Conservation (phyloP, 208 protist genomes). For the Zelonia costaricensis region DNA sequence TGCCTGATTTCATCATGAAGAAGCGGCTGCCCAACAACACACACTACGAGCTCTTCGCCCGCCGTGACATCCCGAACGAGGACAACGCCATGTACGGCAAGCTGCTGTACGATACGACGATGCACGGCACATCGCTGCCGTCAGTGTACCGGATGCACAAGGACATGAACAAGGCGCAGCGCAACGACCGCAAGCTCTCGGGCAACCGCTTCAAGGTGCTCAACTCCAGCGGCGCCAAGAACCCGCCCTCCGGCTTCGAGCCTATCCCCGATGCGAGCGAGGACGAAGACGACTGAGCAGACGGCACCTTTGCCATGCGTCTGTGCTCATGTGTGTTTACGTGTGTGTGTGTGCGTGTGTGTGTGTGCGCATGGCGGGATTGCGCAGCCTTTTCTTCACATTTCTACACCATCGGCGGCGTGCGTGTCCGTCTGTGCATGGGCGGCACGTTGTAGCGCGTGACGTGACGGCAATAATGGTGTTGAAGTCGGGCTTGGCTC, state of each 20-base stretch:
- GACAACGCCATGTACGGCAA: conserved; percentile 93
- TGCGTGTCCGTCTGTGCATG: too few species aligned
- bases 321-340: too few species aligned
- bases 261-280: conserved; percentile 76
- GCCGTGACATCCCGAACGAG: conserved; percentile 86
- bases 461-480: too few species aligned
- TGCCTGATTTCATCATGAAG: conserved; percentile 89
- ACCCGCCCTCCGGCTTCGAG: conserved; percentile 79
- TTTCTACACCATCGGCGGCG: too few species aligned
- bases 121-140: conserved; percentile 86
- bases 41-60: conserved; percentile 89
- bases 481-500: too few species aligned
- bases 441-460: too few species aligned
- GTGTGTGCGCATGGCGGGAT: too few species aligned
- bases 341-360: too few species aligned
- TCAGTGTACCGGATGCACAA: conserved; percentile 91
- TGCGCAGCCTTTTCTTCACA: too few species aligned
- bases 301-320: too few species aligned
- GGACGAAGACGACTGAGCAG: conserved; percentile 69
- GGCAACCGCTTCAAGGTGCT: conserved; percentile 87
- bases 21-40: conserved; percentile 91
- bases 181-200: conserved; percentile 89
- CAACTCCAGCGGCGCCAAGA: conserved; percentile 76
- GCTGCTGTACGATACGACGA: conserved; percentile 83
- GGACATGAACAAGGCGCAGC: conserved; percentile 90